Base-by-base conservation (phyloP, 805 yeast genomes). In the Brettanomyces bruxellensis region DNA sequence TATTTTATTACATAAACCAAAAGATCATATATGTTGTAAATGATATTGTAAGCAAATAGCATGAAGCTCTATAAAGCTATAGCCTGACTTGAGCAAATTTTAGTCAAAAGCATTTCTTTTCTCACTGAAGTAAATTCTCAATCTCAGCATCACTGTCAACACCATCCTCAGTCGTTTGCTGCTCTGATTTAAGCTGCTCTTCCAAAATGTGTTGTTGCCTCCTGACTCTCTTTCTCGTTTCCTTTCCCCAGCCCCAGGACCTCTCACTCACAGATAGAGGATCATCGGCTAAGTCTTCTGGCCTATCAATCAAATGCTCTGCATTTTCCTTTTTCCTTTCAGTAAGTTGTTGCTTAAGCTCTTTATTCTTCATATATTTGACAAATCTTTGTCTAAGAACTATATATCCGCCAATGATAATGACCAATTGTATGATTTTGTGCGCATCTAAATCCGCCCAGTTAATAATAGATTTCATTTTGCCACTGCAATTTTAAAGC, bases 171-270 rank as follows among this genome's bases (percentile, higher is more conserved):
- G 62, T 57, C n/a, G 42, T 48, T 47, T 72, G 70, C 25, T 75
- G 71, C 35, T 74, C 67, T 34, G 55, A 52, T 45, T 68, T 67
- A 12, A 70, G 62, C 61, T 76, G 62, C 43, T 76, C 73, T 54
- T 79, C 78, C 38, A 83, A 66, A 13, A 73, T 51, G 47, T 75
- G 68, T 54, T 80, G 75, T 54, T 79, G 79, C 49, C 69, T 68
- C 61, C 77, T 75, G 38, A 77, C 78, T 48, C 70, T 71, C 52
- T 70, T 69, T 68, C 90, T 75, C 5, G 90, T 83, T 57, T 73
- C 73, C 60, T 84, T 85, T 46, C 93, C 93, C 88, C 89, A 84
- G 28, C 93, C 91, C 69, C 84, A 84, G 4, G 71, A 52, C 36
- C 66, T 59, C 34, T 79, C 79, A 42, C 30, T 14, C 18, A 5